Evolutionary conservation across 768 basidiomycete genomes (phyloP).

Genomic region (Kondoa malvinella): DNA sequence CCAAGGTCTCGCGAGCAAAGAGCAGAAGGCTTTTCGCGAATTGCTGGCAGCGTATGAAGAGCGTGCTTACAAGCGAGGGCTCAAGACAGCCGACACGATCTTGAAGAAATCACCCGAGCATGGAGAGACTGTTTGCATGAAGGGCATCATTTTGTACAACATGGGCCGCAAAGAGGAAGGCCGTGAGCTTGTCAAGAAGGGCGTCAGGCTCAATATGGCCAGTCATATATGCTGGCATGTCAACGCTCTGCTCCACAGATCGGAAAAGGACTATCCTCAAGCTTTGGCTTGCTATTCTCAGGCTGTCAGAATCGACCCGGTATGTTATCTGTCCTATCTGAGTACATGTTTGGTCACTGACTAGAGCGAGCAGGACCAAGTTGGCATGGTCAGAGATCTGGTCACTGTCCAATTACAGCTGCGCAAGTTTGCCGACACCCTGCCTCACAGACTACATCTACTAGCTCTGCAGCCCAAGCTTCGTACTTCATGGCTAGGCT

Average conservation of each 20-base stretch:
- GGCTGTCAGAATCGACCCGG: constrained; percentile 76
- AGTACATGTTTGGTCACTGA: constrained; percentile 8
- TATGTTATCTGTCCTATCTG: constrained; percentile 30
- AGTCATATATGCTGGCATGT: constrained; percentile 94
- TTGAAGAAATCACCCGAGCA: constrained; percentile 91
- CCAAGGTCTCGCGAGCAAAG: constrained; percentile 6
- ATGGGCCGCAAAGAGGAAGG: constrained; percentile 67
- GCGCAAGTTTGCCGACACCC: constrained; percentile 55
- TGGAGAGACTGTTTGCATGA: constrained; percentile 94
- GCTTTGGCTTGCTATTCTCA: constrained; percentile 82
- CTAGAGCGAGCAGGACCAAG: constrained; percentile 50
- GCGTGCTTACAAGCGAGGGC: constrained; percentile 69
- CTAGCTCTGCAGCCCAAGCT: constrained; percentile 62
- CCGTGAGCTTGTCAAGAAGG: constrained; percentile 64
- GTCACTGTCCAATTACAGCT: constrained; percentile 78
- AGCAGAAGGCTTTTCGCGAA: constrained; percentile 19
- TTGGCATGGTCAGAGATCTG: constrained; percentile 80
- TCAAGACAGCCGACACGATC: constrained; percentile 80
- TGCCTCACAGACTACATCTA: constrained; percentile 66
- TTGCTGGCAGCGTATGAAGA: constrained; percentile 54
- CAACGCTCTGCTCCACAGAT: constrained; percentile 82
- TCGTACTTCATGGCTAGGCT: constrained; percentile 73
- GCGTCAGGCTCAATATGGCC: constrained; percentile 57
- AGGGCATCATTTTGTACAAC: constrained; percentile 69
- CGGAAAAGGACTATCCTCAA: constrained; percentile 85